Conservation (phyloP, 345 rosid species). For the Syzygium jambos region DNA sequence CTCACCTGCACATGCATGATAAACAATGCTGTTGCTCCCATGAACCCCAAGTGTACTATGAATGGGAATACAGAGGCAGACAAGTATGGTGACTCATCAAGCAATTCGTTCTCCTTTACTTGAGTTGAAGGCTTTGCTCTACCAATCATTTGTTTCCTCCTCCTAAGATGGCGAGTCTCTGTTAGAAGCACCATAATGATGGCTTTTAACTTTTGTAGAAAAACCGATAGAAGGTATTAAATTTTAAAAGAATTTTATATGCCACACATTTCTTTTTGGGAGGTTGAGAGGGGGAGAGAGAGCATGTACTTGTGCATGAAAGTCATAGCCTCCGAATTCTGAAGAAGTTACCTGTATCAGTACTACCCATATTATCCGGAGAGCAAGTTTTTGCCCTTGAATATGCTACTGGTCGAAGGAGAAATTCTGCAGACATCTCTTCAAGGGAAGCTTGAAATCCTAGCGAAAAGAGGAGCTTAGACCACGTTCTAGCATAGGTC, state of each 20-base stretch:
- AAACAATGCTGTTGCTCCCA: slow-evolving; percentile 72
- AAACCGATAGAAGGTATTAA: background rate
- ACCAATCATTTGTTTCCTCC: slow-evolving; percentile 34
- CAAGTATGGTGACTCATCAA: slow-evolving; percentile 24
- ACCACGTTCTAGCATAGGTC: slow-evolving; percentile 43
- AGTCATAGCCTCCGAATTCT: background rate
- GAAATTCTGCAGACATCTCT: slow-evolving; percentile 21
- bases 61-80: slow-evolving; percentile 56
- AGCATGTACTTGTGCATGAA: slow-evolving; percentile 1
- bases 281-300: slow-evolving; percentile 21
- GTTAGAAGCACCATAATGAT: slow-evolving; percentile 3
- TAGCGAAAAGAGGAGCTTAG: slow-evolving; percentile 43
- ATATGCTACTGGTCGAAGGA: slow-evolving; percentile 15
- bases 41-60: slow-evolving; percentile 55
- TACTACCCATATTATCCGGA: background rate
- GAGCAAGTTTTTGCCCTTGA: background rate
- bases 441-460: slow-evolving; percentile 51
- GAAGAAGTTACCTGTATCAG: background rate
- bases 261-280: background rate
- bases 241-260: background rate
- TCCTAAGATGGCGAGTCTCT: slow-evolving; percentile 40
- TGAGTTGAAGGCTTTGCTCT: slow-evolving; percentile 8
- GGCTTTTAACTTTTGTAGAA: background rate
- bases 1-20: slow-evolving; percentile 90
- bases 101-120: slow-evolving; percentile 12